These are phyloP conservation scores for Agroathelia rolfsii DNA, from an alignment of 1,284 basidiomycete species.

Conservation along the genomic window DNA sequence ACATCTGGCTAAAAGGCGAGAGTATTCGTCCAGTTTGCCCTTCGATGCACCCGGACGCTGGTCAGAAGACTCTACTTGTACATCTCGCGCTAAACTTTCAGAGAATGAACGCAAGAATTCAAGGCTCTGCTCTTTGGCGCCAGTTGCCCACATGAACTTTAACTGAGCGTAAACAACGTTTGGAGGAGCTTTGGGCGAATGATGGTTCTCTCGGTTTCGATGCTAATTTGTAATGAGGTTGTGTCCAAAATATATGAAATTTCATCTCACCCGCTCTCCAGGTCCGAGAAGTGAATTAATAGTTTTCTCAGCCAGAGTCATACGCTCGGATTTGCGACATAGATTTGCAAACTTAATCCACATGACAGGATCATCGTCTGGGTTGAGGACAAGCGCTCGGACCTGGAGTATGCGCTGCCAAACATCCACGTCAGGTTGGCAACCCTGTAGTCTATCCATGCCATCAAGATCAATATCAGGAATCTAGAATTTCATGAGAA, in stretches of 20 bases:
- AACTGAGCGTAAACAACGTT: constrained; percentile 96
- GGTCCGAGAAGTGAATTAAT: constrained; percentile 80
- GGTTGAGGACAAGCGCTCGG: constrained; percentile 86
- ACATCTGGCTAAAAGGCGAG: constrained; percentile 87
- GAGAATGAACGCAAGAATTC: constrained; percentile 84
- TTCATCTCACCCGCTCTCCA: constrained; percentile 37
- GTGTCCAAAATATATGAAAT: constrained; percentile 8
- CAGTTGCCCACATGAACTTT: constrained; percentile 94
- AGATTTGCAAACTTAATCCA: constrained; percentile 94
- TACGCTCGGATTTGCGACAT: constrained; percentile 77
- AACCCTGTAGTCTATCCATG: constrained; percentile 73
- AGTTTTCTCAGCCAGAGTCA: constrained; percentile 93
- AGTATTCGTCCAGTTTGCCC: constrained; percentile 67
- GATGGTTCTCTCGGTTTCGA: constrained; percentile 32
- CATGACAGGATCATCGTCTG: constrained; percentile 92
- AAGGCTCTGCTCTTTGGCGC: constrained; percentile 73
- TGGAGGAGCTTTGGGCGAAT: constrained; percentile 78
- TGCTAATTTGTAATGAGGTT: constrained; percentile 18
- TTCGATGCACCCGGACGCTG: constrained; percentile 43
- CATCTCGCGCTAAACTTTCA: constrained; percentile 63
- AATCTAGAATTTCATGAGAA: constrained; percentile 5
- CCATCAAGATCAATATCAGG: constrained; percentile 9
- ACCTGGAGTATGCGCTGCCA: constrained; percentile 99
- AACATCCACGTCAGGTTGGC: constrained; percentile 97
- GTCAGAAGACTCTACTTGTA: constrained; percentile 48